Conservation (phyloP, 1,284 basidiomycete genomes). For the Malassezia globosa region DNA sequence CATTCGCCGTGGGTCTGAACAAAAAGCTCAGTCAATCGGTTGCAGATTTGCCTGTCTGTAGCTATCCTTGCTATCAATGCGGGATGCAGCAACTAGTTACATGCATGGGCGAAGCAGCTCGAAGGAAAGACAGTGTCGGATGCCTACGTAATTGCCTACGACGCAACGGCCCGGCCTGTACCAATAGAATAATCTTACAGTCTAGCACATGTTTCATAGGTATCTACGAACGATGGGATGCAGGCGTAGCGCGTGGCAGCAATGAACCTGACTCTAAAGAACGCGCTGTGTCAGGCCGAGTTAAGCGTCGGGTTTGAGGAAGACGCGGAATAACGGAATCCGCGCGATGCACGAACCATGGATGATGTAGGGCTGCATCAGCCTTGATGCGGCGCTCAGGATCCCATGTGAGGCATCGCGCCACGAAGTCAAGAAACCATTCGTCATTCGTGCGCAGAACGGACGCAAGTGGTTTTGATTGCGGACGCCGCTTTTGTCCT, state of each 20-base stretch:
- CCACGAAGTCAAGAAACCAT: conserved; percentile 59
- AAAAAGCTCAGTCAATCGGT: too few relatives aligned
- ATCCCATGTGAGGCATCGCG: conserved; percentile 94
- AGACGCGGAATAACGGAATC: neutral
- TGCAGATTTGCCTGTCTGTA: too few relatives aligned
- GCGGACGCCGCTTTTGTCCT: conserved; percentile 78
- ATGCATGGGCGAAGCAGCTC: too few relatives aligned
- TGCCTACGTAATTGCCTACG: too few relatives aligned
- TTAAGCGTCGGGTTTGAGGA: neutral
- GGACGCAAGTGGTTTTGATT: conserved; percentile 74
- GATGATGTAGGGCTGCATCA: conserved; percentile 58
- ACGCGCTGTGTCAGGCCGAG: neutral
- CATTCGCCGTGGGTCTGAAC: too few relatives aligned
- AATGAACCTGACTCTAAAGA: neutral
- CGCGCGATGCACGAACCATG: conserved; percentile 26
- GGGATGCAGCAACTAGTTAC: too few relatives aligned
- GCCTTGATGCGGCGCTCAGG: conserved; percentile 91
- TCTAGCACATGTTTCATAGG: too few relatives aligned
- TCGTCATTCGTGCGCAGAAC: conserved; percentile 82
- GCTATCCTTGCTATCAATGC: too few relatives aligned
- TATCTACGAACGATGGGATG: neutral
- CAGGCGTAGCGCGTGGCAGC: conserved; percentile 8
- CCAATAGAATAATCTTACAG: too few relatives aligned
- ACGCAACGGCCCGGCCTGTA: too few relatives aligned
- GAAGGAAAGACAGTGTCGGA: too few relatives aligned